phyloP scores from a whole-genome alignment of 192 early-diverging fungal genomes.

The Podila epigama region DNA sequence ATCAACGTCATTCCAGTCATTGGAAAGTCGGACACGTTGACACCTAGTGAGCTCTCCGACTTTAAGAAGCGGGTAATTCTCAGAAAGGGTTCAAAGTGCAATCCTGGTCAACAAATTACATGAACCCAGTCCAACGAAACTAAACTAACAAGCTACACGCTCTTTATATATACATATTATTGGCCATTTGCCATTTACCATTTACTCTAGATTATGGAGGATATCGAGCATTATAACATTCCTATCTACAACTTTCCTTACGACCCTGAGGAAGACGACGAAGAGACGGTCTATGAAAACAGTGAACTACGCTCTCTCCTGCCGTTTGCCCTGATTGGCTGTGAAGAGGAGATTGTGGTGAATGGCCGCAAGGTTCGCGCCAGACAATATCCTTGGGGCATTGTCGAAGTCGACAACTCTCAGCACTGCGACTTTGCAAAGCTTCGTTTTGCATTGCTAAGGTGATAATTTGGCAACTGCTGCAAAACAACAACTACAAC shows the following conservation, averaged over 20 bases:
- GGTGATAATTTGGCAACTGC: slow-evolving; percentile 42
- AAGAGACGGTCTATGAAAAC: slow-evolving; percentile 98
- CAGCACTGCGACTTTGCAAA: slow-evolving; percentile 97
- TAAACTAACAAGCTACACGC: background rate
- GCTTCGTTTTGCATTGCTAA: slow-evolving; percentile 87
- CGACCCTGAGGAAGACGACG: slow-evolving; percentile 96
- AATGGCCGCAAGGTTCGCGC: slow-evolving; percentile 91
- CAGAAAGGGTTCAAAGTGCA: background rate
- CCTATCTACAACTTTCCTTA: slow-evolving; percentile 98
- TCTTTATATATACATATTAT: slow-evolving; percentile 7
- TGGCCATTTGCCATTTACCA: background rate
- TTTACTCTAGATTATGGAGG: slow-evolving; percentile 84
- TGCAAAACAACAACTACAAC: no score
- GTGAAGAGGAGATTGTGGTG: slow-evolving; percentile 88
- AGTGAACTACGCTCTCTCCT: slow-evolving; percentile 90
- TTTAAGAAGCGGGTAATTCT: slow-evolving; percentile 87
- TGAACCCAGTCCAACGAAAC: background rate
- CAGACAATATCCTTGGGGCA: slow-evolving; percentile 94
- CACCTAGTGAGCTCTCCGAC: slow-evolving; percentile 79
- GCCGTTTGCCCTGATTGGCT: slow-evolving; percentile 96
- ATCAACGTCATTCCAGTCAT: slow-evolving; percentile 97
- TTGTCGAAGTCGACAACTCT: slow-evolving; percentile 95
- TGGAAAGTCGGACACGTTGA: slow-evolving; percentile 91
- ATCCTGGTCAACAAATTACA: background rate
- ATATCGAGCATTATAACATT: slow-evolving; percentile 93